Conservation (phyloP, 768 basidiomycete genomes). For the Multifurca ochricompacta region DNA sequence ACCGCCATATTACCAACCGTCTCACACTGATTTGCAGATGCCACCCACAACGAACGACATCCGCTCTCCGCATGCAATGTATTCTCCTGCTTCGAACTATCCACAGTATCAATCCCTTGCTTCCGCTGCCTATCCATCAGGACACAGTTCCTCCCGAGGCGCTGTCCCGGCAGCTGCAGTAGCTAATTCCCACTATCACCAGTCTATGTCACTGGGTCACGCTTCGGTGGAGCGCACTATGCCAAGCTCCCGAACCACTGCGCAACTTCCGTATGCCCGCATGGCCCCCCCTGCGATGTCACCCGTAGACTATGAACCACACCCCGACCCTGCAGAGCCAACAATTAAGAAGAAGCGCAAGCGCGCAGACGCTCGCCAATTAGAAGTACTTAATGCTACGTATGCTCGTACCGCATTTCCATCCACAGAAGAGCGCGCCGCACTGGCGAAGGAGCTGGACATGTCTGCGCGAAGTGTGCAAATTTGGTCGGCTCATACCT, state of each 20-base stretch:
- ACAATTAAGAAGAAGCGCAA: constrained; percentile 83
- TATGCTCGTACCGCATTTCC: constrained; percentile 80
- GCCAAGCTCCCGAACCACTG: constrained; percentile 26
- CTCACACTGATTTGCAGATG: constrained; percentile 8
- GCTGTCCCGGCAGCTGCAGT: constrained; percentile 12
- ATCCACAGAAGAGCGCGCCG: constrained; percentile 78
- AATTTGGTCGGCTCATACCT: constrained; percentile 53
- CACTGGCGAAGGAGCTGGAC: constrained; percentile 65
- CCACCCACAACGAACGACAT: constrained; percentile 1
- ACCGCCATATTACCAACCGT: background rate
- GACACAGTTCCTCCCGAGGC: constrained; percentile 21
- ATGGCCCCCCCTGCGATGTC: constrained; percentile 23
- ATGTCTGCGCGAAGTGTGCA: constrained; percentile 84
- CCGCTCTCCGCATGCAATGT: constrained; percentile 15
- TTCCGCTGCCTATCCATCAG: background rate
- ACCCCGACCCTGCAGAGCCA: constrained; percentile 39
- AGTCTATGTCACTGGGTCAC: constrained; percentile 25
- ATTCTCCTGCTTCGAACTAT: constrained; percentile 1
- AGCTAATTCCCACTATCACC: constrained; percentile 17
- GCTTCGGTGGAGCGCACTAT: constrained; percentile 27
- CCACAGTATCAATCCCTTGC: constrained; percentile 1
- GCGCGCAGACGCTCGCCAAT: constrained; percentile 71
- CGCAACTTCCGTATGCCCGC: constrained; percentile 46
- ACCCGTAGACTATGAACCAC: constrained; percentile 19
- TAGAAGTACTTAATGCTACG: constrained; percentile 74